phyloP scores from a whole-genome alignment of 2,329 filamentous ascomycete species.

The Leptographium lundbergii region DNA sequence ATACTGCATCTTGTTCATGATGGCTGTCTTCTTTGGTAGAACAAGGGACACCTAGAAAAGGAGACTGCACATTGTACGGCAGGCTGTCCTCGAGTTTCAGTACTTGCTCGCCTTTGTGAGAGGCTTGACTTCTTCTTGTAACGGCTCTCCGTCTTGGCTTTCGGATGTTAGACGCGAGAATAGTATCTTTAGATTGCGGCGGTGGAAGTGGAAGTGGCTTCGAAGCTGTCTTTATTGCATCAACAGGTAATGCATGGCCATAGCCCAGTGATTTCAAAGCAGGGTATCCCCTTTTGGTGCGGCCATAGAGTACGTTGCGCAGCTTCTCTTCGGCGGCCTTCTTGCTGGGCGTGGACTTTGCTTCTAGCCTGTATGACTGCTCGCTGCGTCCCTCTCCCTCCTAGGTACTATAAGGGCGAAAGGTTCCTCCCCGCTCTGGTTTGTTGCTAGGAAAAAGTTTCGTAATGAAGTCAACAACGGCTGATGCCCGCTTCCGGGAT shows the following conservation, averaged over 20 bases:
- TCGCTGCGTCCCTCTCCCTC: not conserved
- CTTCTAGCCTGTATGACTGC: not conserved
- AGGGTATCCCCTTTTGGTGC: not conserved
- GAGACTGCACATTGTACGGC: not conserved
- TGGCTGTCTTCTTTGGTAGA: not conserved
- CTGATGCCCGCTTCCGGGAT: conserved; percentile 2
- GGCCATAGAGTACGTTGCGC: not conserved
- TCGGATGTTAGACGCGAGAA: not conserved
- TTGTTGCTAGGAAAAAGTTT: conserved; percentile 35
- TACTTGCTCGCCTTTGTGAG: not conserved
- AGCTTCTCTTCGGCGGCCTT: not conserved
- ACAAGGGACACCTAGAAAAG: not conserved
- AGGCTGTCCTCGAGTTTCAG: not conserved
- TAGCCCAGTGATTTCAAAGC: not conserved
- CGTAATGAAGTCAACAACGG: conserved; percentile 21
- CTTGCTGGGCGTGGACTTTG: not conserved
- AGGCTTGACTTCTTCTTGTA: not conserved
- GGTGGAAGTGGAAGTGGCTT: not conserved
- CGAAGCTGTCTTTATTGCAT: not conserved
- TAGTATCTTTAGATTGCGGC: not conserved
- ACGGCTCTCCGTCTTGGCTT: not conserved
- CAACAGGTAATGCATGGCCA: not conserved
- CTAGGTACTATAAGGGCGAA: conserved; percentile 17
- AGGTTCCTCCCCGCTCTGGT: conserved; percentile 37
- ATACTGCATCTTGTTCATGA: conserved; percentile 14